Evolutionary conservation across 306 rosid genomes (phyloP).

Genomic region (Fragaria vesca): DNA sequence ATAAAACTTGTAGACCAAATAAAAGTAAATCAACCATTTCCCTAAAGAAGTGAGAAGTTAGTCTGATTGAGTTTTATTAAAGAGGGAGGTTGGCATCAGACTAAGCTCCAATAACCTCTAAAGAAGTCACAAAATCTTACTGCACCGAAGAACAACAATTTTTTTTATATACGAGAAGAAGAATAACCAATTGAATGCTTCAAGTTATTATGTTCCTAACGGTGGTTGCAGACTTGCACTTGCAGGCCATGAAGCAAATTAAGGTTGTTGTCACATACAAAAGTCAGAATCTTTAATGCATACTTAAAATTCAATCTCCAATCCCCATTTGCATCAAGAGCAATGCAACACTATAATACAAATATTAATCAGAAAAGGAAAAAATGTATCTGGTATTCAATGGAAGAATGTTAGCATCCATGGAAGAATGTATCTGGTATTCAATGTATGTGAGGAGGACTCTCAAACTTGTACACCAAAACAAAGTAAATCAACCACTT

Average conservation of each 20-base stretch:
- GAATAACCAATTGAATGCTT: not conserved
- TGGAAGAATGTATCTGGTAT: too few relatives aligned
- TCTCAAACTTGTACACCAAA: too few relatives aligned
- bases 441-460: too few relatives aligned
- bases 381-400: too few relatives aligned
- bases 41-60: conserved; percentile 18
- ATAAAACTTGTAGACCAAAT: not conserved
- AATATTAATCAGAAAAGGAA: too few relatives aligned
- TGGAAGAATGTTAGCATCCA: too few relatives aligned
- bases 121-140: not conserved
- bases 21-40: conserved; percentile 5
- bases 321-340: not conserved
- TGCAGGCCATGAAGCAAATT: not conserved
- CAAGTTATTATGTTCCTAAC: not conserved
- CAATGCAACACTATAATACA: not conserved
- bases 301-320: not conserved
- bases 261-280: not conserved
- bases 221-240: not conserved
- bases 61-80: conserved; percentile 62
- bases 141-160: not conserved
- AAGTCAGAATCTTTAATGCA: not conserved
- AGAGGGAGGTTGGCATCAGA: conserved; percentile 62
- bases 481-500: too few relatives aligned
- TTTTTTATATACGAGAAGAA: not conserved
- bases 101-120: not conserved